phyloP scores from a whole-genome alignment of 768 basidiomycete genomes.

The Royoungia palumana region DNA sequence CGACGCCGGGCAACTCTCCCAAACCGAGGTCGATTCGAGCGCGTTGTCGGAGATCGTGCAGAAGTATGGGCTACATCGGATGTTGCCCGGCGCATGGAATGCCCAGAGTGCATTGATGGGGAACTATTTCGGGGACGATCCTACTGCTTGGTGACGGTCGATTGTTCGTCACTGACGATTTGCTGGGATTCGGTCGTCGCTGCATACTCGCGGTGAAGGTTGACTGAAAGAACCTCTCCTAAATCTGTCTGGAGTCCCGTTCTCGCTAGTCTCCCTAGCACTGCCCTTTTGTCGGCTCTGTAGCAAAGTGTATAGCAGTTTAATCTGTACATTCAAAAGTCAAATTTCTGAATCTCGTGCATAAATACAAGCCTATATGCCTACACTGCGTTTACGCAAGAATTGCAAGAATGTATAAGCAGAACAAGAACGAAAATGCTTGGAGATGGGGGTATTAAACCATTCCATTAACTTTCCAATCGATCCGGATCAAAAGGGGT shows the following conservation, averaged over 20 bases:
- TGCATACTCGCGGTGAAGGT: no score
- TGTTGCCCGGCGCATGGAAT: constrained; percentile 40
- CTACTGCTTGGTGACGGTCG: constrained; percentile 29
- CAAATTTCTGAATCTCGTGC: constrained; percentile 12
- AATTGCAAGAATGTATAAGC: constrained; percentile 6
- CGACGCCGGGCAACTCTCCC: constrained; percentile 33
- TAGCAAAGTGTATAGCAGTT: no score
- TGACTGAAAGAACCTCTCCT: no score
- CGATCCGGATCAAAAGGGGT: no score
- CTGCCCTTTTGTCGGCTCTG: no score
- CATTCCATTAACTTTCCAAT: constrained; percentile 3
- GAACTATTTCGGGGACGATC: constrained; percentile 68
- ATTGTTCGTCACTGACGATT: neutral
- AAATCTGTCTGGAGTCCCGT: no score
- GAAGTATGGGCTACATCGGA: constrained; percentile 47
- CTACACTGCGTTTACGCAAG: constrained; percentile 16
- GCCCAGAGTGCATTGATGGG: constrained; percentile 47
- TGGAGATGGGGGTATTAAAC: neutral
- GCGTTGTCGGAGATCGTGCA: constrained; percentile 47
- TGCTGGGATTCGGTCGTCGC: no score
- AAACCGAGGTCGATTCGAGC: constrained; percentile 37
- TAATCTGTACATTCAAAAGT: neutral
- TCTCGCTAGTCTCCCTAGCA: no score
- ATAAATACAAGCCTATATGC: constrained; percentile 21
- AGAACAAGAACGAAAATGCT: neutral